Conservation (phyloP, 768 basidiomycete genomes). For the Cystobasidium ongulense region DNA sequence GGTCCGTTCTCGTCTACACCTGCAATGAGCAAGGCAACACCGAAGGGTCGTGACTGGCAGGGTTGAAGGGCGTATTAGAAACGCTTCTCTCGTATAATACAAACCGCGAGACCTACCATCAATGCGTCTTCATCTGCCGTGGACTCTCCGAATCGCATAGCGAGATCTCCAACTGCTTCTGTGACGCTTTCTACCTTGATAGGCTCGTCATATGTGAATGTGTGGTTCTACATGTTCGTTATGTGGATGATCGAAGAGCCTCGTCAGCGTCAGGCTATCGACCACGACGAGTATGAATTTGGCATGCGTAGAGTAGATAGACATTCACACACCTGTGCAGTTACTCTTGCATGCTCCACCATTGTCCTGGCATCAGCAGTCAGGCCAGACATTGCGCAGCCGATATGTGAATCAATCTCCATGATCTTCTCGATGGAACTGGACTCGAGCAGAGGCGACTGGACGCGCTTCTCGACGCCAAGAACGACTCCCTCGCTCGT, state of each 20-base stretch:
- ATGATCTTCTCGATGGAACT: slow-evolving; percentile 98
- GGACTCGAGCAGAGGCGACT: slow-evolving; percentile 88
- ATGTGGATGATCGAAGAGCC: not conserved
- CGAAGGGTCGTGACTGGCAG: slow-evolving; percentile 77
- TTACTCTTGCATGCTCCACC: slow-evolving; percentile 98
- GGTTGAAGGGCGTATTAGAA: not conserved
- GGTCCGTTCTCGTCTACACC: slow-evolving; percentile 92
- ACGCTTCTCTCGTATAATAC: not conserved
- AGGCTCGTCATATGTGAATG: slow-evolving; percentile 90
- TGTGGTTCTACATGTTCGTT: slow-evolving; percentile 58
- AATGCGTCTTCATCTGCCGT: slow-evolving; percentile 48
- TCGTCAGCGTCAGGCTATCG: not conserved
- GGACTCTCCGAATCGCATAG: slow-evolving; percentile 94
- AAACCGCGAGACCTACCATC: slow-evolving; percentile 22
- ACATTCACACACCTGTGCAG: slow-evolving; percentile 51
- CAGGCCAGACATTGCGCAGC: slow-evolving; percentile 90
- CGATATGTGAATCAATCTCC: slow-evolving; percentile 95
- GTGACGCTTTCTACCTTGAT: slow-evolving; percentile 98
- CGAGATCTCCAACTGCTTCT: slow-evolving; percentile 95
- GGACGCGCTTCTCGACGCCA: slow-evolving; percentile 95
- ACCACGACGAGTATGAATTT: no score
- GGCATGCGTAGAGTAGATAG: not conserved
- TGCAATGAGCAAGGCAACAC: slow-evolving; percentile 94
- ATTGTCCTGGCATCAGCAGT: slow-evolving; percentile 98
- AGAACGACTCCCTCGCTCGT: slow-evolving; percentile 85